Conservation (phyloP, 2,329 filamentous ascomycete genomes). For the Penicillium vulpinum region DNA sequence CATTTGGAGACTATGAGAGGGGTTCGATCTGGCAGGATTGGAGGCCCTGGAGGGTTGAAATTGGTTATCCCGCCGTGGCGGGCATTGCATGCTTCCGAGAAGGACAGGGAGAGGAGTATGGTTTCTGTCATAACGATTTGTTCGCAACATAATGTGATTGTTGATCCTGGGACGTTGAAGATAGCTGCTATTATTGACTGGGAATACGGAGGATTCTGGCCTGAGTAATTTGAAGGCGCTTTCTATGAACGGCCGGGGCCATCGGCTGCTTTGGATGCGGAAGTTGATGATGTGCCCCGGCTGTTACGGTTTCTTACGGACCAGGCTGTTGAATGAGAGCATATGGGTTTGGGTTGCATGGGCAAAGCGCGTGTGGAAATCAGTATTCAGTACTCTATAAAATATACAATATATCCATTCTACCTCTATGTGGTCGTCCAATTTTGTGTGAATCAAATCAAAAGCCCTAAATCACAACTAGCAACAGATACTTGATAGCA, state of each 20-base stretch:
- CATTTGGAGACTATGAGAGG: too few species aligned
- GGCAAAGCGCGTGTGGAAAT: constrained; percentile 7
- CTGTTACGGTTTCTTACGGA: not conserved
- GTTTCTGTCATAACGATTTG: not conserved
- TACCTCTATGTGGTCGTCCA: constrained; percentile 8
- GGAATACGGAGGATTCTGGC: not conserved
- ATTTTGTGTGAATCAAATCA: constrained; percentile 1
- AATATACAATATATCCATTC: constrained; percentile 6
- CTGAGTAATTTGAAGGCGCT: not conserved
- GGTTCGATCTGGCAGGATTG: too few species aligned
- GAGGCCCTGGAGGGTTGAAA: too few species aligned
- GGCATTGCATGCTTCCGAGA: too few species aligned
- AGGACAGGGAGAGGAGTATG: not conserved
- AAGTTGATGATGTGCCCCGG: not conserved
- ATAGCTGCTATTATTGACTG: not conserved
- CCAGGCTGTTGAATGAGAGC: not conserved
- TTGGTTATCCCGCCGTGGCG: too few species aligned
- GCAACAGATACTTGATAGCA: not conserved
- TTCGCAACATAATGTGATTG: not conserved
- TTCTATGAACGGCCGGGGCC: not conserved
- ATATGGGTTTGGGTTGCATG: constrained; percentile 4
- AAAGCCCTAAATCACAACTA: constrained; percentile 4
- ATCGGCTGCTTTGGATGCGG: not conserved
- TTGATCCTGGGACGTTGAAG: not conserved
- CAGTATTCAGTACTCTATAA: not conserved